Evolutionary conservation across 2,329 filamentous ascomycete genomes (phyloP), one percentile per base, ranked within the genome.

Genomic region (Talaromyces sp.): DNA sequence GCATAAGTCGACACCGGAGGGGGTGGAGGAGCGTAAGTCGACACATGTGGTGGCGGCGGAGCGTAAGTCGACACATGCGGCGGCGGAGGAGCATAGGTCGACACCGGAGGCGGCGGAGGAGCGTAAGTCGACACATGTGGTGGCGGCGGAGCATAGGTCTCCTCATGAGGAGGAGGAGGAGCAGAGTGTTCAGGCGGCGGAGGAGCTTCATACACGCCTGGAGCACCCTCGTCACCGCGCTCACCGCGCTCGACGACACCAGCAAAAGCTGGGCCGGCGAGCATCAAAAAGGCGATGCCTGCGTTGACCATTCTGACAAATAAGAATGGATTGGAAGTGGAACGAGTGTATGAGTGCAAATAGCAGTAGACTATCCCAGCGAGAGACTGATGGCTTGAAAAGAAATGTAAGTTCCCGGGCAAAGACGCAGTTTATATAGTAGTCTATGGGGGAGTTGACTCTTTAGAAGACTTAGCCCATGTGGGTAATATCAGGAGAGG

Each of bases 241-340:
- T 56, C 53, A 57, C 67, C 67, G 52, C 63, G 65, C 57, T 70
- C 66, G 57, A 74, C 68, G 54, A 76, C 68, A 65, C 72, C 73
- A 56, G 72, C 74, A 55, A 76, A 68, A 53, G 70, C 73, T 47
- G 73, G 73, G 67, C 69, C 69, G 61, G 72, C 69, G 64, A 76
- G 67, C 58, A 72, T 73, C 67, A 76, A 63, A 60, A 76, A 63
- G 63, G 73, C 69, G 66, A 75, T 58, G 66, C 69, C 68, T 65
- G 65, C 65, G 58, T 73, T 73, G 64, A 76, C 69, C 74, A 76
- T 76, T 64, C 70, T 66, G 72, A 66, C 56, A 42, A 42, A 36
- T 28, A 23, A 40, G 5, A 50, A 36, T 57, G 40, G 18, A 10
- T 36, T 50, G 3, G 62, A 57, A 65, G 65, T 59, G 55, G 65